Evolutionary conservation across 1,284 basidiomycete genomes (phyloP).

Genomic region (Cutaneotrichosporon curvatum): DNA sequence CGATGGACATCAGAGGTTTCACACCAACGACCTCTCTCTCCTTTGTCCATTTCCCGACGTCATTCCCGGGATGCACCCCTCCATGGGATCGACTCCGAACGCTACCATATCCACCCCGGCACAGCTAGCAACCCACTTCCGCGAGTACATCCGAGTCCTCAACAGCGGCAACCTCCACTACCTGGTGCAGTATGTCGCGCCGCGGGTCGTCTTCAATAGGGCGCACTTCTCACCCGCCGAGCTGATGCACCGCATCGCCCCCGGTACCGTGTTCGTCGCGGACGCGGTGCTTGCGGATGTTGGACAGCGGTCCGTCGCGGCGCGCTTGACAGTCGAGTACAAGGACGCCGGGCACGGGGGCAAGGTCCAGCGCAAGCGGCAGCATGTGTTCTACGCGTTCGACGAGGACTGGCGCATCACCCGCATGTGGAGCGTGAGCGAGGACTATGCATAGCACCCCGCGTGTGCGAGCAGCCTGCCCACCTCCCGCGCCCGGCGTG

Average conservation of each 20-base stretch:
- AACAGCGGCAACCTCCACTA: constrained; percentile 11
- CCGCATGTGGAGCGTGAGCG: constrained; percentile 7
- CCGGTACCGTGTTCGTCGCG: constrained; percentile 6
- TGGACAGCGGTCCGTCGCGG: constrained; percentile 6
- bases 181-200: constrained; percentile 7
- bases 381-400: constrained; percentile 13
- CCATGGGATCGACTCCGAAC: no score
- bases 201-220: constrained; percentile 6
- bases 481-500: no score
- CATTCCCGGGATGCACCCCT: no score
- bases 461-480: no score
- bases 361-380: constrained; percentile 2
- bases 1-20: no score
- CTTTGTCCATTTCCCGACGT: no score
- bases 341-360: not conserved
- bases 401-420: constrained; percentile 13
- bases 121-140: constrained; percentile 9
- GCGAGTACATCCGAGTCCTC: constrained; percentile 11
- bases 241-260: constrained; percentile 2
- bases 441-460: constrained; percentile 3
- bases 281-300: constrained; percentile 11
- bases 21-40: no score
- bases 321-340: constrained; percentile 8
- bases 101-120: constrained; percentile 1
- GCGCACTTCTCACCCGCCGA: not conserved